Evolutionary conservation across 2,329 filamentous ascomycete genomes (phyloP).

Genomic region (Aspergillus persii): DNA sequence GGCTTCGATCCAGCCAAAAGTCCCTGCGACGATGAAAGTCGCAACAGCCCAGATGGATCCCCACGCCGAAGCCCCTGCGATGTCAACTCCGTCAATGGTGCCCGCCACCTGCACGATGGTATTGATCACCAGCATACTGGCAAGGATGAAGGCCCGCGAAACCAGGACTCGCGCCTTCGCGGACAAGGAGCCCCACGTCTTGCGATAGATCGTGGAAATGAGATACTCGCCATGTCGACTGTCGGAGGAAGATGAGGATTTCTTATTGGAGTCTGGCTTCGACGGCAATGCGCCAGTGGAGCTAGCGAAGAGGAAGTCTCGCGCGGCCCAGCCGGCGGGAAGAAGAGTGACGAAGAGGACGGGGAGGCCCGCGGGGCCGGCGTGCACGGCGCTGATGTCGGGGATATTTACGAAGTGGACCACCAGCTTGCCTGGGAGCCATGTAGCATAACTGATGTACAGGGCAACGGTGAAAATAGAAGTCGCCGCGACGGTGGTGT

Average conservation of each 20-base stretch:
- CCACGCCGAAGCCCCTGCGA: slow-evolving; percentile 69
- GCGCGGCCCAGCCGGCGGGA: slow-evolving; percentile 68
- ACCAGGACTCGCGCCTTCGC: slow-evolving; percentile 63
- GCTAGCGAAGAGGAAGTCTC: slow-evolving; percentile 70
- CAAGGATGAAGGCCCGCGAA: slow-evolving; percentile 57
- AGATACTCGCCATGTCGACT: slow-evolving; percentile 70
- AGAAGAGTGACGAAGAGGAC: slow-evolving; percentile 54
- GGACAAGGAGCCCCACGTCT: slow-evolving; percentile 61
- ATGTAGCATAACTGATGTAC: slow-evolving; percentile 65
- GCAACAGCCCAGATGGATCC: slow-evolving; percentile 70
- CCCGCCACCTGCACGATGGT: slow-evolving; percentile 64
- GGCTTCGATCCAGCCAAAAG: slow-evolving; percentile 41
- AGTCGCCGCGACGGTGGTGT: slow-evolving; percentile 67
- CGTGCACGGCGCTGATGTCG: slow-evolving; percentile 66
- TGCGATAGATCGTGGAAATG: slow-evolving; percentile 60
- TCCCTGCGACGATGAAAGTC: slow-evolving; percentile 26
- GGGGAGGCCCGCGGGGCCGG: slow-evolving; percentile 54
- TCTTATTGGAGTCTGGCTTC: slow-evolving; percentile 42
- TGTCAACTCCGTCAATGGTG: slow-evolving; percentile 68
- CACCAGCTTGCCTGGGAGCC: slow-evolving; percentile 70
- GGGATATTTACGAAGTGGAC: slow-evolving; percentile 70
- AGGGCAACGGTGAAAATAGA: slow-evolving; percentile 73
- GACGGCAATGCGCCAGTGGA: slow-evolving; percentile 47
- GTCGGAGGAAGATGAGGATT: slow-evolving; percentile 64
- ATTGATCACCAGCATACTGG: slow-evolving; percentile 48